phyloP scores from a whole-genome alignment of 1,284 basidiomycete genomes.

The Sphaerobolus stellatus region DNA sequence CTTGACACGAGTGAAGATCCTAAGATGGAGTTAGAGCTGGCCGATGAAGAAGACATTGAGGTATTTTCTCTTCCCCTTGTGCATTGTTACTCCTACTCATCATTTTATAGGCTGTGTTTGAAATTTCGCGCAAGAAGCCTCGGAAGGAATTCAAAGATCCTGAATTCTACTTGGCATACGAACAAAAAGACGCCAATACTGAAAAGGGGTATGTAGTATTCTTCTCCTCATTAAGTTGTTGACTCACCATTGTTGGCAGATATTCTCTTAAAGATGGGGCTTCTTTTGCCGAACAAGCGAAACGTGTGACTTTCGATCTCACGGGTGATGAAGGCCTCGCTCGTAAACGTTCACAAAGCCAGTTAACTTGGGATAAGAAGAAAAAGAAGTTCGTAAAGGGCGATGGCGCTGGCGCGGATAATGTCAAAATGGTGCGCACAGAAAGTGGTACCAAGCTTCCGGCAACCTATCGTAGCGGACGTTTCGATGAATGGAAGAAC shows the following conservation, averaged over 20 bases:
- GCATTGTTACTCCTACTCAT: background rate
- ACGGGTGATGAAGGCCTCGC: conserved; percentile 71
- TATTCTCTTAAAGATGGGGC: conserved; percentile 86
- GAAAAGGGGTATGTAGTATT: conserved; percentile 76
- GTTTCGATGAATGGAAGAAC: conserved; percentile 94
- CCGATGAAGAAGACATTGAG: conserved; percentile 73
- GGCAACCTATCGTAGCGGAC: conserved; percentile 88
- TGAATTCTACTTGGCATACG: conserved; percentile 90
- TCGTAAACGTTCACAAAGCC: conserved; percentile 64
- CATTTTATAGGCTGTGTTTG: conserved; percentile 67
- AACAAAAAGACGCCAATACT: conserved; percentile 80
- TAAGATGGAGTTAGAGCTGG: conserved; percentile 56
- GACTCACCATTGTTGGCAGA: conserved; percentile 37
- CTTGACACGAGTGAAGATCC: conserved; percentile 31
- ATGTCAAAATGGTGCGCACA: conserved; percentile 91
- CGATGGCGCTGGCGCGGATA: conserved; percentile 84
- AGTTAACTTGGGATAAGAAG: conserved; percentile 89
- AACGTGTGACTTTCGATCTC: conserved; percentile 80
- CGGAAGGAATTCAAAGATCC: conserved; percentile 68
- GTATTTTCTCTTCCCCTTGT: conserved; percentile 41
- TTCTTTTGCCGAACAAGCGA: conserved; percentile 85
- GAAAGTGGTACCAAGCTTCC: conserved; percentile 94
- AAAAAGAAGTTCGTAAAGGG: conserved; percentile 94
- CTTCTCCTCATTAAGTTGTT: background rate
- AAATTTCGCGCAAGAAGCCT: conserved; percentile 51